phyloP scores from a whole-genome alignment of 2,329 filamentous ascomycete species.

The Dryadomyces quercus-mongolicae region DNA sequence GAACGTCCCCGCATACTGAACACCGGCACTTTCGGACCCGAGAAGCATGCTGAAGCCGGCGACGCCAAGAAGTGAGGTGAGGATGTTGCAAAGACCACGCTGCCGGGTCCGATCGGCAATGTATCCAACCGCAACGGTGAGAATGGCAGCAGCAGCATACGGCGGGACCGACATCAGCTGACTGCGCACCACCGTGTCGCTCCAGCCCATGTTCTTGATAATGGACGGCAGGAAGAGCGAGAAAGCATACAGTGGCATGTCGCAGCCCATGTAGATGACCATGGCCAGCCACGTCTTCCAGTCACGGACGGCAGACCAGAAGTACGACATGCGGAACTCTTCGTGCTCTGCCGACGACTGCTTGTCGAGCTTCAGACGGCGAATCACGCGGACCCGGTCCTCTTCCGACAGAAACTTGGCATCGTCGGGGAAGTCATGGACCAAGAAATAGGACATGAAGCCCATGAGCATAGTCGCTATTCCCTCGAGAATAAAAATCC shows the following conservation, averaged over 20 bases:
- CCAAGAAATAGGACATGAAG: slow-evolving; percentile 54
- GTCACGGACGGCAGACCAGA: slow-evolving; percentile 58
- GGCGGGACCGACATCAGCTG: slow-evolving; percentile 67
- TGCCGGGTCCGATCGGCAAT: slow-evolving; percentile 62
- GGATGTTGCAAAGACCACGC: slow-evolving; percentile 72
- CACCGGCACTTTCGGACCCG: slow-evolving; percentile 44
- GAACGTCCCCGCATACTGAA: slow-evolving; percentile 77
- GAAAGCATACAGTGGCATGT: slow-evolving; percentile 39
- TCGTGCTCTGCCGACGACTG: slow-evolving; percentile 59
- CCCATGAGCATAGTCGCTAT: slow-evolving; percentile 55
- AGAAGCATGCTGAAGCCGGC: slow-evolving; percentile 72
- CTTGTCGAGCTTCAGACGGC: slow-evolving; percentile 53
- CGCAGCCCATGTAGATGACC: slow-evolving; percentile 34
- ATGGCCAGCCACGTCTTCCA: slow-evolving; percentile 57
- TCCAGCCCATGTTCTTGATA: slow-evolving; percentile 28
- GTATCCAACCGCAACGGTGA: slow-evolving; percentile 61
- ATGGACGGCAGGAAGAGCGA: slow-evolving; percentile 47
- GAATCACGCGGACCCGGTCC: slow-evolving; percentile 56
- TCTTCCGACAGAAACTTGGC: slow-evolving; percentile 54
- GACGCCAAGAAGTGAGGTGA: slow-evolving; percentile 57
- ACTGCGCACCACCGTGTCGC: slow-evolving; percentile 38
- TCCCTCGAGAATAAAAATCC: slow-evolving; percentile 57
- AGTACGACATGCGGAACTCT: slow-evolving; percentile 56
- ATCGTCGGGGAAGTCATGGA: slow-evolving; percentile 67
- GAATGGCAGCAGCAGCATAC: slow-evolving; percentile 56